Conservation (phyloP, 345 rosid genomes). For the Arabidopsis suecica region DNA sequence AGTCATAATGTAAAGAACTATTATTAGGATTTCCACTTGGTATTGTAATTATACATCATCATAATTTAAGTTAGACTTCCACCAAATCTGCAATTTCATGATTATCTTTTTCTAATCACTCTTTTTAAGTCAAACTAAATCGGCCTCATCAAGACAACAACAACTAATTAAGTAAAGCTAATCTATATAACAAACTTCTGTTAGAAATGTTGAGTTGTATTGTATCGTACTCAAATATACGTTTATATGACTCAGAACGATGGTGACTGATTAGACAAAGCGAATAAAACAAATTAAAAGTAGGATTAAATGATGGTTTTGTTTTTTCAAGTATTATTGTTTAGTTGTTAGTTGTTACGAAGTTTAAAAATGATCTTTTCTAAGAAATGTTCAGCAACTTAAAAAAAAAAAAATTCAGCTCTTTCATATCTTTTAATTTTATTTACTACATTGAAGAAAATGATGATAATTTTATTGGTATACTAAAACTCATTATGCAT, state of each 20-base stretch:
- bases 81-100: constrained; percentile 32
- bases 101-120: constrained; percentile 11
- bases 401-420: neutral
- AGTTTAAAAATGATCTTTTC: neutral
- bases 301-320: neutral
- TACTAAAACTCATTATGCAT: neutral
- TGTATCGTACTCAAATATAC: constrained; percentile 13
- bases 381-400: neutral
- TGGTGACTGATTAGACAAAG: neutral
- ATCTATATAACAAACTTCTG: constrained; percentile 18
- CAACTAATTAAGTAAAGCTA: constrained; percentile 5
- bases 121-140: constrained; percentile 22
- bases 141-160: neutral
- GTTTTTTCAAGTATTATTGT: neutral
- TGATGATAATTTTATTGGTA: neutral
- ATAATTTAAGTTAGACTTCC: constrained; percentile 34
- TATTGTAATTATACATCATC: constrained; percentile 30
- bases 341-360: neutral
- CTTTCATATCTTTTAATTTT: neutral
- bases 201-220: constrained; percentile 21
- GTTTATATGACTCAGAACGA: constrained; percentile 3
- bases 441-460: neutral
- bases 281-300: neutral
- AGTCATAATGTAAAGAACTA: neutral
- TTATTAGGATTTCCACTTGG: constrained; percentile 29